Evolutionary conservation across 225 moss, liverwort and hornwort genomes (phyloP).

Genomic region (Marchantia polymorpha): DNA sequence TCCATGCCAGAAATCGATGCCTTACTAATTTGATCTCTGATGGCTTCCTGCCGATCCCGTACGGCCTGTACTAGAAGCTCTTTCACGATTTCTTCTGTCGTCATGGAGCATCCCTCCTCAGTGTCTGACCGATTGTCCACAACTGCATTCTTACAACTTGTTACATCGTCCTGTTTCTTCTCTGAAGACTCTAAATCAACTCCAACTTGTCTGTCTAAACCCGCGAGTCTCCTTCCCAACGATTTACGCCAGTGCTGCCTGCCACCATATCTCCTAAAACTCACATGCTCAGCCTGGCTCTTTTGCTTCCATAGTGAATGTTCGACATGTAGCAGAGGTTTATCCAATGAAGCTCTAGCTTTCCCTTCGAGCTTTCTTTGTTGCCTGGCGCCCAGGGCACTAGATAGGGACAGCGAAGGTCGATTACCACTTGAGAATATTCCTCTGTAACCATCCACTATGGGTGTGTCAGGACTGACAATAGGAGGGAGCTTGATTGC

Average conservation of each 20-base stretch:
- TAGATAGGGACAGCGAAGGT: constrained; percentile 41
- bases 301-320: constrained; percentile 25
- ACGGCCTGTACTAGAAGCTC: constrained; percentile 44
- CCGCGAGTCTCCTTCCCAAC: constrained; percentile 10
- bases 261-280: constrained; percentile 30
- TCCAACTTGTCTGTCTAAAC: constrained; percentile 4
- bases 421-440: constrained; percentile 23
- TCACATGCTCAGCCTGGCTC: constrained; percentile 29
- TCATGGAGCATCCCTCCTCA: constrained; percentile 23
- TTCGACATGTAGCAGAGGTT: constrained; percentile 25
- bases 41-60: constrained; percentile 31
- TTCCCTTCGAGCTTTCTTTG: constrained; percentile 25
- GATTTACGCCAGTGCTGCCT: constrained; percentile 24
- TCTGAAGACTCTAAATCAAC: not conserved
- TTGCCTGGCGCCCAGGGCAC: constrained; percentile 36
- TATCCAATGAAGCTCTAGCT: not conserved
- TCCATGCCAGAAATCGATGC: constrained; percentile 6
- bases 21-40: constrained; percentile 1
- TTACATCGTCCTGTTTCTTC: not conserved
- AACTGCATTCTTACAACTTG: not conserved
- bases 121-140: not conserved
- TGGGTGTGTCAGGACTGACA: not conserved
- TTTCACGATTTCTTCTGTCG: constrained; percentile 30
- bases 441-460: constrained; percentile 2
- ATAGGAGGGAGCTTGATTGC: too few relatives aligned